Evolutionary conservation across 2,329 filamentous ascomycete genomes (phyloP), one percentile per base, ranked within the genome.

Genomic region (Hawksworthiomyces lignivorus): DNA sequence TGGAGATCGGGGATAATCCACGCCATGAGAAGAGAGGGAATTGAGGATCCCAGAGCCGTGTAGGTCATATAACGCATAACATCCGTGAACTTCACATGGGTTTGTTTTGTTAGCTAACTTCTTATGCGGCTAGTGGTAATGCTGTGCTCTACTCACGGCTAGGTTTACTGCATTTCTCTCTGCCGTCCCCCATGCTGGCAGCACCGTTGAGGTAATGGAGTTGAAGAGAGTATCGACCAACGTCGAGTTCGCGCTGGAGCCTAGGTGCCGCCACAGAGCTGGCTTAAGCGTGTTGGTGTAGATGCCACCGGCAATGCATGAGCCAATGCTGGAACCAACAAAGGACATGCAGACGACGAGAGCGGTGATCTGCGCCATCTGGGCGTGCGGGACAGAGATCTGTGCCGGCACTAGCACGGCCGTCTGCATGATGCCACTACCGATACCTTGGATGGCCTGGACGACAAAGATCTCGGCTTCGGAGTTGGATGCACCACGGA

Each of bases 341-440:
- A 65, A 70, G 8, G 61, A 57, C 31, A 59, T 61, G 11, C 65
- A 57, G 20, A 72, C 53, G 12, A 69, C 57, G 34, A 73, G 48
- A 1, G 68, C 65, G 0, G 68, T 70, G 11, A 70, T 61, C 49
- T 71, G 68, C 1, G 70, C 63, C 39, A 72, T 56, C 47, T 73
- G 62, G 1, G 57, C 52, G 46, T 69, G 65, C 0, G 67, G 58
- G 3, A 72, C 67, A 0, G 61, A 57, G 34, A 69, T 64, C 50
- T 72, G 67, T 2, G 65, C 61, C 0, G 62, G 60, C 1, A 70
- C 66, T 4, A 72, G 54, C 21, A 64, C 52, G 11, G 61, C 58
- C 0, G 62, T 67, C 35, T 64, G 57, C 11, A 73, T 61, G 20
- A 71, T 60, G 2, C 70, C 69, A 34, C 59, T 64, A 4, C 70